Conservation (phyloP, 2,329 filamentous ascomycete genomes). For the Penicillium crustosum region DNA sequence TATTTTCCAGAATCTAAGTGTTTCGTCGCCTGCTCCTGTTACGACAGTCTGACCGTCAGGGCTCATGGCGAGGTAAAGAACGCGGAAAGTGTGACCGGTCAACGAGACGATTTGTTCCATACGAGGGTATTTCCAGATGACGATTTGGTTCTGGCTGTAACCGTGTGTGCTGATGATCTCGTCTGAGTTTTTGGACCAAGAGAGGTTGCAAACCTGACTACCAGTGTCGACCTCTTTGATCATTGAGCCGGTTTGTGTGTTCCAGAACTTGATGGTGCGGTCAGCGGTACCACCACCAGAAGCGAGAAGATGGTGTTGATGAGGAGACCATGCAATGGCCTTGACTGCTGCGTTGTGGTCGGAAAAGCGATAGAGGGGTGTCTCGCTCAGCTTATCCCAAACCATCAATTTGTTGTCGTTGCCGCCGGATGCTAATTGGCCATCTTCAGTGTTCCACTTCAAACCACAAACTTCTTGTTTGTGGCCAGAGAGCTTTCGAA, state of each 20-base stretch:
- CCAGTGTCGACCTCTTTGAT: slow-evolving; percentile 93
- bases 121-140: slow-evolving; percentile 98
- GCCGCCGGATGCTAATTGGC: slow-evolving; percentile 89
- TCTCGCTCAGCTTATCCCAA: slow-evolving; percentile 94
- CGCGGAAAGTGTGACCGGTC: slow-evolving; percentile 94
- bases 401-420: slow-evolving; percentile 99
- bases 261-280: slow-evolving; percentile 96
- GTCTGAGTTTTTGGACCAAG: slow-evolving; percentile 96
- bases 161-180: slow-evolving; percentile 97
- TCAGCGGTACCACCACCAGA: slow-evolving; percentile 95
- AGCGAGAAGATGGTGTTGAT: slow-evolving; percentile 90
- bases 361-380: slow-evolving; percentile 88
- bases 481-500: slow-evolving; percentile 83
- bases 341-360: slow-evolving; percentile 97
- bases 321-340: slow-evolving; percentile 95
- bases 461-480: slow-evolving; percentile 98
- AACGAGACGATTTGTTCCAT: slow-evolving; percentile 96
- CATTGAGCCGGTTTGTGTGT: slow-evolving; percentile 77
- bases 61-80: slow-evolving; percentile 95
- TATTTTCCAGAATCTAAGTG: slow-evolving; percentile 92
- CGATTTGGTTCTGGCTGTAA: slow-evolving; percentile 97
- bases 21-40: slow-evolving; percentile 95
- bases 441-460: slow-evolving; percentile 95
- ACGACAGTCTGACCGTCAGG: slow-evolving; percentile 92
- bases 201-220: slow-evolving; percentile 97